Conservation (phyloP, 78 protist genomes). For the Goniomonas avonlea region DNA sequence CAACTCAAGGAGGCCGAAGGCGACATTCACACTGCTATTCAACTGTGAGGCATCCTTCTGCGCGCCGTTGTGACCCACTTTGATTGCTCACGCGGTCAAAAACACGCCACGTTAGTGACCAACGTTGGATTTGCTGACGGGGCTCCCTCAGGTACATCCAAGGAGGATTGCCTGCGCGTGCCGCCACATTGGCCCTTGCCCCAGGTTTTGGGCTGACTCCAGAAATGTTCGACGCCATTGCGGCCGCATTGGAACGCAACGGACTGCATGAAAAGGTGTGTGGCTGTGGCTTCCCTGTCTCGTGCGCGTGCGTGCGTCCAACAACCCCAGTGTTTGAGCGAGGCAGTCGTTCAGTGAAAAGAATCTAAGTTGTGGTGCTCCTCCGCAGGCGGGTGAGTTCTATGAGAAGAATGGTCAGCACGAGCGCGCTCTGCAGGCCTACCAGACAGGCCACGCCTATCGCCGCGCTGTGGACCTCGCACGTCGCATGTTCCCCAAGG, state of each 20-base stretch:
- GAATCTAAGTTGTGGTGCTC: not conserved
- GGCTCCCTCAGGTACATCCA: conserved; percentile 46
- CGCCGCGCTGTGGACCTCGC: conserved; percentile 68
- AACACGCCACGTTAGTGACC: not conserved
- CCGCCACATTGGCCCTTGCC: conserved; percentile 29
- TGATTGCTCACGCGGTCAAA: not conserved
- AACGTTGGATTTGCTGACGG: not conserved
- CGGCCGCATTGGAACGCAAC: conserved; percentile 33
- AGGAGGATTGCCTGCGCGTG: conserved; percentile 70
- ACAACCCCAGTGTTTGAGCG: not conserved
- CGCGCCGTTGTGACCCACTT: not conserved
- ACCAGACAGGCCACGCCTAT: conserved; percentile 59
- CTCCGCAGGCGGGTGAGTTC: not conserved
- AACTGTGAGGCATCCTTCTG: conserved; percentile 17
- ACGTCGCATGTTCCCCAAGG: conserved; percentile 42
- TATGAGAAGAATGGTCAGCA: conserved; percentile 33
- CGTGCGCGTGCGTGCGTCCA: not conserved
- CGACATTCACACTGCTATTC: conserved; percentile 42
- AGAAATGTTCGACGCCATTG: conserved; percentile 40
- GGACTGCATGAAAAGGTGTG: not conserved
- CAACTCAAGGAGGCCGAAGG: conserved; percentile 52
- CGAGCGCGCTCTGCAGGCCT: conserved; percentile 64
- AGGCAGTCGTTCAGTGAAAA: no score
- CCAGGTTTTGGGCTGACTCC: not conserved
- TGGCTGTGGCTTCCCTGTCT: not conserved